Base-by-base conservation (phyloP, 768 basidiomycete species). In the Boletus pseudopeckii region DNA sequence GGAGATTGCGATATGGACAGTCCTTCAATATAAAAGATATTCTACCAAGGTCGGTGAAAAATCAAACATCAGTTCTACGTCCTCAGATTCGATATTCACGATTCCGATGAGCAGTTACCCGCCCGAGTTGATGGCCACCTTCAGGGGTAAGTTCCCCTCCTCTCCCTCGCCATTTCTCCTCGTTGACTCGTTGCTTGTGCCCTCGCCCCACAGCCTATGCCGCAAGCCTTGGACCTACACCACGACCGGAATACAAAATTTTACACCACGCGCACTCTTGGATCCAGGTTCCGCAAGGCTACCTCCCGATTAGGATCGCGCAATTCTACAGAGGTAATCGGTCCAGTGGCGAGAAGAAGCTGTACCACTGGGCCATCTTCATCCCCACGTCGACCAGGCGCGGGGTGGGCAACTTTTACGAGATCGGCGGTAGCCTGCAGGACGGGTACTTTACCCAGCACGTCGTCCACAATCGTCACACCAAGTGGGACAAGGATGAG, bases 341-440 rank as follows among this genome's bases (percentile, higher is more conserved):
- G 15, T 1, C 38, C 1, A 30, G 20, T 1, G 62, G 59, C 6
- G 47, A 40, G 0, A 50, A 7, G 1, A 28, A 49, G 20, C 37
- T 52, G 0, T 34, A 54, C 14, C 62, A 64, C 17, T 63, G 62
- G 59, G 59, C 62, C n/a, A 64, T 64, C 48, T 64, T 58, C 59
- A 42, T 64, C 49, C 59, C 63, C 2, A 61, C 63, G 0, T 61
- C 62, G 7, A 47, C 49, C 7, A 15, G 22, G 13, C 63, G 63
- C 8, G 63, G 59, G 0, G 41, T 64, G 5, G 63, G 63, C 9
- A 64, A 64, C 50, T 64, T 20, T 33, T 64, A 64, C 48, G 63
- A 58, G 30, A 42, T 65, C 32, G 57, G 45, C 0, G 58, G 58
- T 9, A 50, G 49, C 11, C 54, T 60, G 0, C 50, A 49, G 32